These are phyloP conservation scores for Ophiobolus disseminans DNA, from an alignment of 2,329 filamentous ascomycete genomes.

Conservation along the genomic window DNA sequence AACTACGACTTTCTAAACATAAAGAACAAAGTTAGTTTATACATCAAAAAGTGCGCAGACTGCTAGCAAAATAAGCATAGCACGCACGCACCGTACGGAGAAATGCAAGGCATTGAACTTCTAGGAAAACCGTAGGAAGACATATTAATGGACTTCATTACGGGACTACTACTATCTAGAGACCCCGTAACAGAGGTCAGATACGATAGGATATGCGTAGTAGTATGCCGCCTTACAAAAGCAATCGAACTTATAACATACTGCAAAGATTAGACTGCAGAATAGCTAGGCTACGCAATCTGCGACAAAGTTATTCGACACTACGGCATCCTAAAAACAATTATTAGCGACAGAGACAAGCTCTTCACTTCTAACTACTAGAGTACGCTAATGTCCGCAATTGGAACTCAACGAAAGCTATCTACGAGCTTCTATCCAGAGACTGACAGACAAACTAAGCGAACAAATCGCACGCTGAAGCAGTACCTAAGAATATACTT, in stretches of 20 bases:
- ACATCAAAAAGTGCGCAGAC: conserved; percentile 4
- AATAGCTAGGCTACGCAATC: not conserved
- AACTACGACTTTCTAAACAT: conserved; percentile 6
- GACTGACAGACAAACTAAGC: no score
- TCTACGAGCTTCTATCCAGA: no score
- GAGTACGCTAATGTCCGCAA: not conserved
- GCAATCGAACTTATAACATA: not conserved
- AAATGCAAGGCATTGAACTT: conserved; percentile 10
- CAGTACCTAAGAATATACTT: no score
- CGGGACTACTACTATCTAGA: conserved; percentile 1
- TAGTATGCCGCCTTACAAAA: conserved; percentile 5
- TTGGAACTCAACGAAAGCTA: no score
- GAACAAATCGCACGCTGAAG: no score
- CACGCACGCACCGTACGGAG: conserved; percentile 5
- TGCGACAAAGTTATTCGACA: not conserved
- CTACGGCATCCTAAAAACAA: not conserved
- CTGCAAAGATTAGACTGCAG: not conserved
- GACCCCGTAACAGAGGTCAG: not conserved
- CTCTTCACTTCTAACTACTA: not conserved
- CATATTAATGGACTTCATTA: conserved; percentile 14
- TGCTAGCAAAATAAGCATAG: conserved; percentile 12
- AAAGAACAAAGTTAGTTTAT: conserved; percentile 5
- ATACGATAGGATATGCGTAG: conserved; percentile 4
- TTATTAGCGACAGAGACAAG: not conserved
- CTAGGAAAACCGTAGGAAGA: conserved; percentile 7